phyloP scores from a whole-genome alignment of 768 basidiomycete species.

The Rhizopogon vulgaris region DNA sequence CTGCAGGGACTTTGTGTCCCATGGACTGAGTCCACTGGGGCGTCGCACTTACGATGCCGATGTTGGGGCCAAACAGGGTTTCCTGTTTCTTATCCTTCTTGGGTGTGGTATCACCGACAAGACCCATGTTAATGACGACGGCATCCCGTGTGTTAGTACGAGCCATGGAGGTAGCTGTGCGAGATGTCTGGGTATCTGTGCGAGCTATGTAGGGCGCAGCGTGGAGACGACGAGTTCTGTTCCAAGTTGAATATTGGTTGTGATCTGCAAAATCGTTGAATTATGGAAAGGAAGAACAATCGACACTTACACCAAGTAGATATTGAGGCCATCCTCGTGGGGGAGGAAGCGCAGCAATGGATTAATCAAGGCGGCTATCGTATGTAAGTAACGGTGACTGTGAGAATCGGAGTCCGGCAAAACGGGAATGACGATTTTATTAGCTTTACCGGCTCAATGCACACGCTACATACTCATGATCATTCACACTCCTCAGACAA shows the following conservation, averaged over 20 bases:
- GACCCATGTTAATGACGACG: constrained; percentile 20
- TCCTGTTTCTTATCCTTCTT: constrained; percentile 65
- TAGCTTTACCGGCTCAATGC: too few species aligned
- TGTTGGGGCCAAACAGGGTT: constrained; percentile 87
- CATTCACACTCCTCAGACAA: neutral
- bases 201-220: constrained; percentile 47
- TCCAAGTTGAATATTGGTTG: constrained; percentile 51
- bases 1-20: constrained; percentile 58
- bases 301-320: constrained; percentile 34
- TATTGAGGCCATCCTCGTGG: constrained; percentile 23
- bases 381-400: neutral
- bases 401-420: neutral
- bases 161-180: constrained; percentile 45
- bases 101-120: constrained; percentile 9
- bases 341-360: constrained; percentile 3
- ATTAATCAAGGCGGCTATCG: neutral
- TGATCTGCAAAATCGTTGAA: constrained; percentile 30
- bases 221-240: constrained; percentile 48
- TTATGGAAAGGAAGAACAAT: neutral
- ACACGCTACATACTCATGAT: too few species aligned
- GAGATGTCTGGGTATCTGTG: constrained; percentile 41
- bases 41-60: constrained; percentile 65
- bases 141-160: constrained; percentile 24
- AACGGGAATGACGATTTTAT: neutral
- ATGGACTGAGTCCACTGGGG: constrained; percentile 64